Conservation (phyloP, 768 basidiomycete genomes). For the Suillus paluster region DNA sequence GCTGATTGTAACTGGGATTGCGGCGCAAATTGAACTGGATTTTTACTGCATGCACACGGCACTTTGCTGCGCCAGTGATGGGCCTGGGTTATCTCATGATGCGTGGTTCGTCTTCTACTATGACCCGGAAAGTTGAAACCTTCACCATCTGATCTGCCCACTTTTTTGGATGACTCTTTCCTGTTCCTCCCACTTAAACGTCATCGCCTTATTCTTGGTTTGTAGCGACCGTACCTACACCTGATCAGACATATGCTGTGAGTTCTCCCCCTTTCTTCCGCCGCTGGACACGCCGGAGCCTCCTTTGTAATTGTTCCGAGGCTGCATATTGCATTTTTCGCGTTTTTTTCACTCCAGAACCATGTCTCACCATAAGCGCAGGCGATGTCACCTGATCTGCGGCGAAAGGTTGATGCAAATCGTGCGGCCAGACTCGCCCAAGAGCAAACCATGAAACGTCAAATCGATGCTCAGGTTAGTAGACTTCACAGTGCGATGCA, state of each 20-base stretch:
- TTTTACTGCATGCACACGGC: background rate
- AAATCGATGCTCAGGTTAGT: slow-evolving; percentile 57
- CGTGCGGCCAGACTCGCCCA: slow-evolving; percentile 54
- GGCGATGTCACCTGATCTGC: slow-evolving; percentile 69
- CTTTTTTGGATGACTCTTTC: slow-evolving; percentile 13
- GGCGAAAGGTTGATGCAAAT: slow-evolving; percentile 63
- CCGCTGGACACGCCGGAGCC: background rate
- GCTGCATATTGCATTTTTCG: background rate
- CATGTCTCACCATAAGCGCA: slow-evolving; percentile 28
- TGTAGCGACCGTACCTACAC: slow-evolving; percentile 40
- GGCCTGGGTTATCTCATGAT: slow-evolving; percentile 60
- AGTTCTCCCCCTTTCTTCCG: slow-evolving; percentile 16
- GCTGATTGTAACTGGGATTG: background rate
- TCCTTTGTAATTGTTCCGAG: background rate
- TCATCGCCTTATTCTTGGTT: slow-evolving; percentile 11
- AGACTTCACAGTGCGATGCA: background rate
- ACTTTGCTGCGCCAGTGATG: slow-evolving; percentile 46
- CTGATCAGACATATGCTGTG: slow-evolving; percentile 41
- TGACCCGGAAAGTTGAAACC: slow-evolving; percentile 11
- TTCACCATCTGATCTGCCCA: slow-evolving; percentile 13
- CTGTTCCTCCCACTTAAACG: background rate
- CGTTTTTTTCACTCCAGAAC: background rate
- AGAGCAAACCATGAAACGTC: slow-evolving; percentile 58
- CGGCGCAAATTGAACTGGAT: background rate
- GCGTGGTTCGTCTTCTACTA: slow-evolving; percentile 50